Evolutionary conservation across 2,329 filamentous ascomycete genomes (phyloP).

Genomic region (Bipolaris bicolor): DNA sequence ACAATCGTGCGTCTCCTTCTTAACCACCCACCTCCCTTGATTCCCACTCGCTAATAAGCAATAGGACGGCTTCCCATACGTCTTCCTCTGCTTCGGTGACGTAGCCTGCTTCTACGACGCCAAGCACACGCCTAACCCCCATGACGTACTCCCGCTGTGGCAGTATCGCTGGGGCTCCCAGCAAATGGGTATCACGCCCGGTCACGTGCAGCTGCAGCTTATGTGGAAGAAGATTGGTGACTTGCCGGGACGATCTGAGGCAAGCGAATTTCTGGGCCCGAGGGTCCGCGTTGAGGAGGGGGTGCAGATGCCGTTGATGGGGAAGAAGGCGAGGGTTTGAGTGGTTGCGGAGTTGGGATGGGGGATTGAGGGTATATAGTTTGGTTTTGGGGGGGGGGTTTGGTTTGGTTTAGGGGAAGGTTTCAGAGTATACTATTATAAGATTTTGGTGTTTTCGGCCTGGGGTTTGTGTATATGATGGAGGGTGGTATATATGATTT

Average conservation of each 20-base stretch:
- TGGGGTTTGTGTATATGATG: too few species aligned
- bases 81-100: slow-evolving; percentile 45
- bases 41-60: background rate
- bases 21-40: too few species aligned
- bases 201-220: slow-evolving; percentile 38
- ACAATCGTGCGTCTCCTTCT: slow-evolving; percentile 36
- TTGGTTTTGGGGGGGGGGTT: background rate
- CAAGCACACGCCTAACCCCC: slow-evolving; percentile 26
- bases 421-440: too few species aligned
- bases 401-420: too few species aligned
- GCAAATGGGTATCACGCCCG: slow-evolving; percentile 43
- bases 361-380: background rate
- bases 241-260: slow-evolving; percentile 25
- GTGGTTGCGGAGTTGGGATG: background rate
- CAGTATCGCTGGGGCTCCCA: slow-evolving; percentile 42
- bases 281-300: slow-evolving; percentile 25
- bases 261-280: slow-evolving; percentile 22
- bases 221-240: slow-evolving; percentile 39
- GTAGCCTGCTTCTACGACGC: slow-evolving; percentile 44
- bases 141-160: slow-evolving; percentile 35
- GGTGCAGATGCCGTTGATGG: slow-evolving; percentile 31
- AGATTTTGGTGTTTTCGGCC: too few species aligned
- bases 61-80: slow-evolving; percentile 38
- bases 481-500: too few species aligned
- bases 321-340: slow-evolving; percentile 12